Evolutionary conservation across 805 yeast genomes (phyloP).

Genomic region (Starmerella vaccinii): DNA sequence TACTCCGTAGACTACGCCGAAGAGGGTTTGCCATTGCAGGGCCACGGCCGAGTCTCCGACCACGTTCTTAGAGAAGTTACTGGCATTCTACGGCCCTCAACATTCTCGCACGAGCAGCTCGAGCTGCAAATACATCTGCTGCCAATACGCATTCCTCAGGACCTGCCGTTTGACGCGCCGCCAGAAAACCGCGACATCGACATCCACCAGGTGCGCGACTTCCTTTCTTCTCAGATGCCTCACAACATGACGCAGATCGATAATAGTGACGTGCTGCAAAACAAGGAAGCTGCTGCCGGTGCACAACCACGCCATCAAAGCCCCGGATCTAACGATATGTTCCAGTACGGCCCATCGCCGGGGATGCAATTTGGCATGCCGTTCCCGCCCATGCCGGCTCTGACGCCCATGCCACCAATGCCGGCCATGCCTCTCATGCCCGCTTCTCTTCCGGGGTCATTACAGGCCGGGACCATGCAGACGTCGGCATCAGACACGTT

Average conservation of each 20-base stretch:
- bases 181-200: not conserved
- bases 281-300: not conserved
- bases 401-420: not conserved
- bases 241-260: not conserved
- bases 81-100: constrained; percentile 13
- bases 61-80: constrained; percentile 10
- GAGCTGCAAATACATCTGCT: constrained; percentile 18
- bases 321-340: not conserved
- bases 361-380: not conserved
- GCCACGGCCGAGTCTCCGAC: constrained; percentile 33
- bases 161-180: not conserved
- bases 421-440: constrained; percentile 14
- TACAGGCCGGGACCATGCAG: constrained; percentile 2
- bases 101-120: constrained; percentile 12
- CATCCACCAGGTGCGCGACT: not conserved
- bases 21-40: constrained; percentile 32
- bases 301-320: not conserved
- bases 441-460: not conserved
- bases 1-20: constrained; percentile 35
- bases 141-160: constrained; percentile 11
- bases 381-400: not conserved
- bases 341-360: not conserved
- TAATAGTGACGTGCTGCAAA: not conserved
- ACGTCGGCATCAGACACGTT: not conserved
- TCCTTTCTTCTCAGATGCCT: not conserved